A percentile compares a stretch with the other conserved stretches of the same genome.
These are phyloP conservation scores for Penicillium verhagenii DNA, from an alignment of 495 filamentous ascomycete genomes.

Conservation along the genomic window DNA sequence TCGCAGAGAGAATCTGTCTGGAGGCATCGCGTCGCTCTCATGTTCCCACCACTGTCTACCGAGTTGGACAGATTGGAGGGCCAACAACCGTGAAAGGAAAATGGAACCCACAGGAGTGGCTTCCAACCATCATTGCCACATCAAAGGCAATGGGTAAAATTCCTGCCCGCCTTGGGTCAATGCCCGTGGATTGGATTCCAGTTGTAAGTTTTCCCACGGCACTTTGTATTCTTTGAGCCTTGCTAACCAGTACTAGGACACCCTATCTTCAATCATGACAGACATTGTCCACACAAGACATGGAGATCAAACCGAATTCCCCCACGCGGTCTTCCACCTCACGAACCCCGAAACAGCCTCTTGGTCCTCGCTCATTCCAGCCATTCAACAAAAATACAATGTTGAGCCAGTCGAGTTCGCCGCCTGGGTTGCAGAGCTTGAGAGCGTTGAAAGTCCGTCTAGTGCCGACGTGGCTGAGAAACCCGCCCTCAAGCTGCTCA, in stretches of 20 bases:
- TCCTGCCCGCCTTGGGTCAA: conserved; percentile 18
- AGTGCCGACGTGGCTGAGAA: conserved; percentile 17
- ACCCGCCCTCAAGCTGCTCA: conserved; percentile 28
- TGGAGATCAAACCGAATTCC: neutral
- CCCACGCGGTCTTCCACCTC: conserved; percentile 26
- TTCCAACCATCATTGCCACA: conserved; percentile 34
- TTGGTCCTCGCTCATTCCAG: conserved; percentile 26
- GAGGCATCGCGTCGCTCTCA: conserved; percentile 36
- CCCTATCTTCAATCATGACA: conserved; percentile 18
- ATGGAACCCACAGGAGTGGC: conserved; percentile 42
- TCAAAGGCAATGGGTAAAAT: conserved; percentile 28
- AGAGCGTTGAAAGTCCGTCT: conserved; percentile 18
- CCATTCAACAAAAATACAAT: conserved; percentile 11
- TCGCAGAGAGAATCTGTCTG: conserved; percentile 53
- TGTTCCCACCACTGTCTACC: conserved; percentile 48
- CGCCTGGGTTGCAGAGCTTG: conserved; percentile 24
- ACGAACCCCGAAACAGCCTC: conserved; percentile 20
- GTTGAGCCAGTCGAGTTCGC: conserved; percentile 18
- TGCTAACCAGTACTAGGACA: conserved; percentile 15
- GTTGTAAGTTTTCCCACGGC: conserved; percentile 16
- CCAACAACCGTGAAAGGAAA: conserved; percentile 31
- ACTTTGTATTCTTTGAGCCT: neutral
- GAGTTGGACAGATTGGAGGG: conserved; percentile 60
- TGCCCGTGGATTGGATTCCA: conserved; percentile 25
- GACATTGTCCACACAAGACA: conserved; percentile 22